Base-by-base conservation (phyloP, 208 protist genomes). In the Acanthamoeba polyphaga region DNA sequence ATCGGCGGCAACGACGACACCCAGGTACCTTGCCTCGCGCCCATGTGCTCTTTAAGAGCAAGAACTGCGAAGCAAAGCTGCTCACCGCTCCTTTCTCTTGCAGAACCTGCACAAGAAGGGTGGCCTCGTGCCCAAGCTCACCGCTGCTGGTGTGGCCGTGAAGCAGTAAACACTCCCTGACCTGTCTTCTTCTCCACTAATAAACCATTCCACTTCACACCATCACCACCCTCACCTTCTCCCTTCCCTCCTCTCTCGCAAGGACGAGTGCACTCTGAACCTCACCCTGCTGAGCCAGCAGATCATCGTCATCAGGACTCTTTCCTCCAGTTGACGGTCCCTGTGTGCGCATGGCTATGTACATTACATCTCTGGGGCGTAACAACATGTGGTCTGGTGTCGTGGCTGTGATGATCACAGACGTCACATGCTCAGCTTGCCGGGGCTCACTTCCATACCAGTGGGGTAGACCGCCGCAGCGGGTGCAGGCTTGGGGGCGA, bases 1-100 rank as follows among this genome's bases (percentile, higher is more conserved):
- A 92, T 92, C 6, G 85, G 85, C 13, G 62, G 85, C 85, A 92
- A 92, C 22, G 85, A 92, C 62, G 85, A 92, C n/a, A 92, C 85
- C 10, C 62, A 92, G 85, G 85, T 72, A 92, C 55, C 29, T 70
- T 13, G 2, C 8, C 22, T 85, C 17, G 38, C 10, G 15, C 49
- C n/a, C 22, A 12, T 38, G 29, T 72, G 17, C 8, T 9, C 66
- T 19, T 19, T 0, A n/a, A 1, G 4, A 32, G 5, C 27, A 1
- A 19, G 19, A 38, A 82, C 38, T 43, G 22, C 22, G n/a, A 8
- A n/a, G n/a, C n/a, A 8, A 53, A 34, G 27, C 46, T 58, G 34
- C 34, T 58, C 46, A 32, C 7, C 29, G 43, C 29, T 51, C 15
- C 60, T 66, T 66, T 13, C 19, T 66, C 29, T 9, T 43, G 12